phyloP scores from a whole-genome alignment of 805 yeast species.

The Hanseniaspora lindneri region DNA sequence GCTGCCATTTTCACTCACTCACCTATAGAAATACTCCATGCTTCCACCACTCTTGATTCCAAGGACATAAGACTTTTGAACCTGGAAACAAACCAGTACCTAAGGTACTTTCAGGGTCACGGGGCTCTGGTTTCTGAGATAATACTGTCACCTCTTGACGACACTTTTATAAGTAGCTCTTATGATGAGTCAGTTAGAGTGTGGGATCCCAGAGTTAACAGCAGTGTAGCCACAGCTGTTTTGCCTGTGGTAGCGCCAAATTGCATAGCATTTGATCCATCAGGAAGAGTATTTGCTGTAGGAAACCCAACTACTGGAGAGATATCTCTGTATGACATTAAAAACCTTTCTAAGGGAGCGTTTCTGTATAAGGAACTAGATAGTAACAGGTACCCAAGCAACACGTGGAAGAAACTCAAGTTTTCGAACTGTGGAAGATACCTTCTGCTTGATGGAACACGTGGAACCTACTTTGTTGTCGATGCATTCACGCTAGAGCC shows the following conservation, averaged over 20 bases:
- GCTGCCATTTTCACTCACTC: conserved; percentile 73
- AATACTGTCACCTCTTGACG: conserved; percentile 60
- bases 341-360: conserved; percentile 46
- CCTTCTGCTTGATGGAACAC: conserved; percentile 46
- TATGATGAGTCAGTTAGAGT: conserved; percentile 67
- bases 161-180: conserved; percentile 53
- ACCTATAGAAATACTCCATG: conserved; percentile 60
- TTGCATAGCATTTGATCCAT: conserved; percentile 65
- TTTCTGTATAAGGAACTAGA: conserved; percentile 38
- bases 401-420: conserved; percentile 53
- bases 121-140: conserved; percentile 59
- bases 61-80: conserved; percentile 66
- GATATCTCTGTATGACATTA: conserved; percentile 50
- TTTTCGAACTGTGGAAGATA: conserved; percentile 68
- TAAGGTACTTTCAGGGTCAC: conserved; percentile 84
- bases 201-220: conserved; percentile 72
- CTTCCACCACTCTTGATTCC: conserved; percentile 63
- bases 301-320: conserved; percentile 37
- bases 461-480: conserved; percentile 45
- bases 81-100: conserved; percentile 61
- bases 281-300: conserved; percentile 69
- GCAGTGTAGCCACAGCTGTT: conserved; percentile 43
- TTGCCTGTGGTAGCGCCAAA: conserved; percentile 44
- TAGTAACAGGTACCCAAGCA: conserved; percentile 21
- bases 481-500: conserved; percentile 59